Evolutionary conservation across 208 protist genomes (phyloP), one percentile per base, ranked within the genome.

Genomic region (Phytomonas serpens): DNA sequence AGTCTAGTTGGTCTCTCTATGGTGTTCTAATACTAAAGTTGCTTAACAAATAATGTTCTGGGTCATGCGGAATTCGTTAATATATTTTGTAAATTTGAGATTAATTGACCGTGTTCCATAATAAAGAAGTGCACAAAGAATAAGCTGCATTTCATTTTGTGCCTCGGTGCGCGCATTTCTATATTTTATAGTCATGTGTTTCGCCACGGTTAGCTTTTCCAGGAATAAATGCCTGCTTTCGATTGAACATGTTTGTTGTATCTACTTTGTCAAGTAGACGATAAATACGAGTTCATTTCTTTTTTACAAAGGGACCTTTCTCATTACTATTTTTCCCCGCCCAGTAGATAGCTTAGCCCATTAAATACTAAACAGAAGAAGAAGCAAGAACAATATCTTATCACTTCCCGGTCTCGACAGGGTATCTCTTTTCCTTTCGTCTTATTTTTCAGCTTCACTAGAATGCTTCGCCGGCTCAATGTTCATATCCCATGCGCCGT

Each of bases 401-500:
- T 47, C 16, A 14, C 13, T 47, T 47, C 2, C 40, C 13, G 3
- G 16, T 47, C 4, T 47, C 40, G 40, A 47, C 4, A 47, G 40
- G 2, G 7, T 47, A 3, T 47, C 19, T 64, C 61, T 29, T 11
- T 57, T 38, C 29, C 42, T 27, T 72, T 40, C 31, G 19, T 72
- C 11, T 64, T 72, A 34, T 72, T 64, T 34, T 40, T 51, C 16
- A 29, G 5, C 67, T 32, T 23, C 23, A 19, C 42, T 36, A 64
- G 10, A 36, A 74, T 77, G 75, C 69, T 73, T 68, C 42, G 36
- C 16, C 38, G 69, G 32, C 66, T 75, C 61, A 61, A 72, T 64
- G 61, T 33, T 19, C 70, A 64, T 7, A 42, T 76, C 6, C 63
- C 73, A 27, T 69, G 52, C 67, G 73, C 33, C 34, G 61, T 71